Evolutionary conservation across 164 flowering plant species (phyloP).

Genomic region (Berberis vulgaris): DNA sequence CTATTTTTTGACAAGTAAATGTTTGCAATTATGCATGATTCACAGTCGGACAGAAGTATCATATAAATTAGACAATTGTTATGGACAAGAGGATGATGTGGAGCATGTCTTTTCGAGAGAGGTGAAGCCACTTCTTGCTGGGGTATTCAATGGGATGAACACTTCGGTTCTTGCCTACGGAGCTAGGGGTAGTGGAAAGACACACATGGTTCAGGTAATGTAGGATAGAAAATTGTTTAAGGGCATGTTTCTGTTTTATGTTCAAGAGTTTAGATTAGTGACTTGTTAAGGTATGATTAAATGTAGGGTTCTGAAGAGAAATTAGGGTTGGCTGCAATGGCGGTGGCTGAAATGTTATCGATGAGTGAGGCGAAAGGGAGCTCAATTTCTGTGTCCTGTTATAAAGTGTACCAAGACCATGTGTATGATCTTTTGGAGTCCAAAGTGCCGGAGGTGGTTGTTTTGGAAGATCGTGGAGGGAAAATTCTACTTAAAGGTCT

Average conservation of each 20-base stretch:
- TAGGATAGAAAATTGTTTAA: too few relatives aligned
- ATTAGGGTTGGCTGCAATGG: slow-evolving; percentile 1
- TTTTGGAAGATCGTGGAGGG: not conserved
- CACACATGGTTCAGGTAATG: not conserved
- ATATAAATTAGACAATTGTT: slow-evolving; percentile 5
- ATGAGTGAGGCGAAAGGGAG: not conserved
- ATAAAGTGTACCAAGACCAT: slow-evolving; percentile 5
- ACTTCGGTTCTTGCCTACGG: slow-evolving; percentile 5
- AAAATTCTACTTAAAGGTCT: slow-evolving; percentile 7
- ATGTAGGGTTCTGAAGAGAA: slow-evolving; percentile 6
- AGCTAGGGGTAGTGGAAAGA: slow-evolving; percentile 6
- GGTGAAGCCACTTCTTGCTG: not conserved
- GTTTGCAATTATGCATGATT: not conserved
- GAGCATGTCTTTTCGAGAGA: not conserved
- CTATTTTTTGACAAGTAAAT: not conserved
- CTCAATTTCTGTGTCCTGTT: not conserved
- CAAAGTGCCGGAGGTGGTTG: not conserved
- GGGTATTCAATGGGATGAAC: not conserved
- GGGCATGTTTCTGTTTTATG: too few relatives aligned
- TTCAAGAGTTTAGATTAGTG: not conserved
- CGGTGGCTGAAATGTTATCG: slow-evolving; percentile 3
- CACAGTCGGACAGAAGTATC: not conserved
- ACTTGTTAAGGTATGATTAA: not conserved
- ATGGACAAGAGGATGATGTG: not conserved
- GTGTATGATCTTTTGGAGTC: slow-evolving; percentile 1